Evolutionary conservation across 2,329 filamentous ascomycete genomes (phyloP).

Genomic region (Hirsutella rhossiliensis): DNA sequence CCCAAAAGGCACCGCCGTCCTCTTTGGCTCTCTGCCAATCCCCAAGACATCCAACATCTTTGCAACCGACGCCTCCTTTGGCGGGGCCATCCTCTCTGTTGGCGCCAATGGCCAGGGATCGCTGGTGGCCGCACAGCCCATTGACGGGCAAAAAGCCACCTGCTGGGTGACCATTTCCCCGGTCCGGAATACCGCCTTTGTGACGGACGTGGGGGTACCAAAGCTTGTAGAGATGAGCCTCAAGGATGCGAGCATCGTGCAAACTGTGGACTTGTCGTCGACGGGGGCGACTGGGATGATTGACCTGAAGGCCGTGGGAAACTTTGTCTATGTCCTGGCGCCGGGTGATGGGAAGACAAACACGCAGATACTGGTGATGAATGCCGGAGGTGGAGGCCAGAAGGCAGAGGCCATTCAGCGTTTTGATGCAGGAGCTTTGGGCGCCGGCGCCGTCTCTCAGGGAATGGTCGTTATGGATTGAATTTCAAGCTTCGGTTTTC

Average conservation of each 20-base stretch:
- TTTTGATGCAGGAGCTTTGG: constrained; percentile 3
- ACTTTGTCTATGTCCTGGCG: constrained; percentile 44
- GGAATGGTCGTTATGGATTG: constrained; percentile 3
- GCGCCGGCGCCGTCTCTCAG: constrained; percentile 1
- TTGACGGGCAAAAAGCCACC: constrained; percentile 40
- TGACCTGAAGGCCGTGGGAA: constrained; percentile 38
- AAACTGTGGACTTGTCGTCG: constrained; percentile 26
- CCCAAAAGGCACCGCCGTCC: constrained; percentile 41
- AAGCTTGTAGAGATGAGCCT: constrained; percentile 44
- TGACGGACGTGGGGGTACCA: constrained; percentile 42
- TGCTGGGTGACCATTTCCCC: constrained; percentile 45
- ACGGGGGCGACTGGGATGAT: constrained; percentile 41
- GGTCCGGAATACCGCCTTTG: constrained; percentile 38
- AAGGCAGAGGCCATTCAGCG: constrained; percentile 1
- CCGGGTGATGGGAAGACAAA: constrained; percentile 34
- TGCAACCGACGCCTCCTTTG: constrained; percentile 46
- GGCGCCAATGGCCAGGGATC: constrained; percentile 20
- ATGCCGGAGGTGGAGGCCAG: constrained; percentile 1
- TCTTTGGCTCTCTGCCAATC: constrained; percentile 40
- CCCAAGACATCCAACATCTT: constrained; percentile 33
- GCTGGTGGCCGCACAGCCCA: constrained; percentile 22
- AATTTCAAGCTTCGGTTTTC: neutral
- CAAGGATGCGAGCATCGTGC: constrained; percentile 32
- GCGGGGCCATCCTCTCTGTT: constrained; percentile 35
- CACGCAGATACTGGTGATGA: constrained; percentile 23